These are phyloP conservation scores for Biscogniauxia mediterranea DNA, from an alignment of 2,329 filamentous ascomycete species.

Conservation along the genomic window DNA sequence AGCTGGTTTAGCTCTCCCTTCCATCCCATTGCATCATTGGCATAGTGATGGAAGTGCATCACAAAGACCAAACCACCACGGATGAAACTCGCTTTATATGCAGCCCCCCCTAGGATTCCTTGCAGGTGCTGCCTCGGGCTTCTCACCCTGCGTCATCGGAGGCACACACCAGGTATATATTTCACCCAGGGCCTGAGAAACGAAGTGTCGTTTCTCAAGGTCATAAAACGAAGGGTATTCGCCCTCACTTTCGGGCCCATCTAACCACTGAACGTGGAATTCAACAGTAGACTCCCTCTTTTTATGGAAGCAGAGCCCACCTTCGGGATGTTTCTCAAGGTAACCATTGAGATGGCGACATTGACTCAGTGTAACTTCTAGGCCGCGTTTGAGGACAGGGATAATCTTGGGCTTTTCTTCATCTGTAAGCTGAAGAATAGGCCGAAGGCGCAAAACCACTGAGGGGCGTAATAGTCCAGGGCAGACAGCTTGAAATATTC, in stretches of 20 bases:
- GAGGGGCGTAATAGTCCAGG: constrained; percentile 3
- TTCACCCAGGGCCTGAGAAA: constrained; percentile 31
- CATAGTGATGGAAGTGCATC: constrained; percentile 42
- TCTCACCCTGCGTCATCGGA: constrained; percentile 40
- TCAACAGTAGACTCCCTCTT: constrained; percentile 31
- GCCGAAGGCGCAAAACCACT: constrained; percentile 2
- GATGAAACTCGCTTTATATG: constrained; percentile 42
- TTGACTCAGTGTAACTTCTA: constrained; percentile 37
- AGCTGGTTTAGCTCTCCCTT: constrained; percentile 36
- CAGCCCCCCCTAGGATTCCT: constrained; percentile 33
- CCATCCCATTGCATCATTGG: constrained; percentile 43
- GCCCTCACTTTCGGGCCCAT: constrained; percentile 27
- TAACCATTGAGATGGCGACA: constrained; percentile 35
- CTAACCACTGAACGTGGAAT: constrained; percentile 37
- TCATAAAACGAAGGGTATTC: constrained; percentile 38
- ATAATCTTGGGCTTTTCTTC: constrained; percentile 1
- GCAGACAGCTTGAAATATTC: constrained; percentile 4
- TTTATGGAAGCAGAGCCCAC: constrained; percentile 35
- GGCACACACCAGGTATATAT: constrained; percentile 34
- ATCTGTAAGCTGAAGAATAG: constrained; percentile 10
- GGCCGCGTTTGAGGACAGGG: constrained; percentile 30
- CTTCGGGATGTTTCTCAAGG: constrained; percentile 35
- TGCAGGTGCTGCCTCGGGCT: constrained; percentile 36
- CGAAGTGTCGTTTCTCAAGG: constrained; percentile 36
- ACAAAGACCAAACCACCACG: constrained; percentile 40